Evolutionary conservation across 176 grass and related monocot species (phyloP).

Genomic region (Aegilops umbellulata): DNA sequence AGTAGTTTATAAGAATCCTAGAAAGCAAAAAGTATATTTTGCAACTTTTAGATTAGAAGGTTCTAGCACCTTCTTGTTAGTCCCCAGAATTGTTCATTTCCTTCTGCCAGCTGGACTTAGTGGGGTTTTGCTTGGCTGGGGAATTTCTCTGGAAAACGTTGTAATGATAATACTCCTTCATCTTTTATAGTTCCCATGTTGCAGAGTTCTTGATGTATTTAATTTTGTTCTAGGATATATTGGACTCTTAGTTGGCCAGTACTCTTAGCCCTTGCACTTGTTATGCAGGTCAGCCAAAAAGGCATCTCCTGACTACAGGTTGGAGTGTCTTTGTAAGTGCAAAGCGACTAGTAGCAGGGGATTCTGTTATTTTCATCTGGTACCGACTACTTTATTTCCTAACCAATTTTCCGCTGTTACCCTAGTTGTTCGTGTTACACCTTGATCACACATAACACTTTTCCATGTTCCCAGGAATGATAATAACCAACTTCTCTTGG

Average conservation of each 20-base stretch:
- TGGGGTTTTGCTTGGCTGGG: background rate
- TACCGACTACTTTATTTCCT: constrained; percentile 12
- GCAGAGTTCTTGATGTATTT: background rate
- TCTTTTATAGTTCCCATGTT: background rate
- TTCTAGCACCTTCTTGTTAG: background rate
- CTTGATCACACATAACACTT: background rate
- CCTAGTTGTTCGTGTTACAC: background rate
- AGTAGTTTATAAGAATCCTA: background rate
- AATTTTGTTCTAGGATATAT: background rate
- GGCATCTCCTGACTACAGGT: constrained; percentile 92
- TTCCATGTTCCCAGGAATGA: constrained; percentile 64
- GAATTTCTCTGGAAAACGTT: background rate
- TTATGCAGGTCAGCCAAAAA: constrained; percentile 90
- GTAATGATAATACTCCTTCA: background rate
- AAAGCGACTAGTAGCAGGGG: constrained; percentile 80
- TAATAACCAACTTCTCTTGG: constrained; percentile 85
- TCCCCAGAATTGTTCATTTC: background rate
- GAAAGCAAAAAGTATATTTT: background rate
- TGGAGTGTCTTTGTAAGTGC: constrained; percentile 98
- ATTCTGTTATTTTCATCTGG: constrained; percentile 99
- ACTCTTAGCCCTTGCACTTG: constrained; percentile 7
- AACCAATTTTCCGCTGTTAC: background rate
- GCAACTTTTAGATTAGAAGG: constrained; percentile 7
- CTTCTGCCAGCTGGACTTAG: background rate
- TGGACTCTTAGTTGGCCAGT: constrained; percentile 6